Percentiles rank a stretch among this genome's conserved stretches.
Evolutionary conservation across 768 basidiomycete species (phyloP).

Genomic region (Myochromella boudieri): DNA sequence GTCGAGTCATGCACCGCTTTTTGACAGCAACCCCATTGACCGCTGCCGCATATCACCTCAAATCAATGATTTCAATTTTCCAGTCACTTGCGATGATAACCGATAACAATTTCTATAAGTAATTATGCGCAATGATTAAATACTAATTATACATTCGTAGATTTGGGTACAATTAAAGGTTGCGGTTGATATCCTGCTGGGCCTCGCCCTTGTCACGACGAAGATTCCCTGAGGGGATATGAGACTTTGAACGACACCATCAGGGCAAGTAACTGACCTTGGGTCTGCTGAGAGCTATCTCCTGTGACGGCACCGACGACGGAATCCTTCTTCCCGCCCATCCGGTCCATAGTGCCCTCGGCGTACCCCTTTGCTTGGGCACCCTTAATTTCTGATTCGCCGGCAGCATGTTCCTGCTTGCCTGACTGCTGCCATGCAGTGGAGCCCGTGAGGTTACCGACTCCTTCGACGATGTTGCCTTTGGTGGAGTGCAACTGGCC

Average conservation of each 20-base stretch:
- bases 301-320: constrained; percentile 50
- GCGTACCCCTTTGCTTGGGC: constrained; percentile 49
- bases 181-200: constrained; percentile 16
- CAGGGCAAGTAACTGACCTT: constrained; percentile 29
- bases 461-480: constrained; percentile 31
- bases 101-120: no score
- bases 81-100: no score
- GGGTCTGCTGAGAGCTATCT: constrained; percentile 39
- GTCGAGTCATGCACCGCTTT: no score
- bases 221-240: constrained; percentile 36
- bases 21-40: no score
- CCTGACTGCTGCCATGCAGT: constrained; percentile 45
- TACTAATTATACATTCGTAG: no score
- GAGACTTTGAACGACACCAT: not conserved
- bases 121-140: no score
- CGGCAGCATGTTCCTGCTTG: constrained; percentile 47
- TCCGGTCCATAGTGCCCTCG: constrained; percentile 44
- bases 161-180: no score
- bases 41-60: no score
- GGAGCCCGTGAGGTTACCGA: constrained; percentile 48
- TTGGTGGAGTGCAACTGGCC: constrained; percentile 45
- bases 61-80: no score
- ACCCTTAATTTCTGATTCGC: constrained; percentile 46
- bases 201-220: constrained; percentile 25
- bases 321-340: constrained; percentile 46